Evolutionary conservation across 305 asterid genomes (phyloP).

Genomic region (Stenogyne calaminthoides): DNA sequence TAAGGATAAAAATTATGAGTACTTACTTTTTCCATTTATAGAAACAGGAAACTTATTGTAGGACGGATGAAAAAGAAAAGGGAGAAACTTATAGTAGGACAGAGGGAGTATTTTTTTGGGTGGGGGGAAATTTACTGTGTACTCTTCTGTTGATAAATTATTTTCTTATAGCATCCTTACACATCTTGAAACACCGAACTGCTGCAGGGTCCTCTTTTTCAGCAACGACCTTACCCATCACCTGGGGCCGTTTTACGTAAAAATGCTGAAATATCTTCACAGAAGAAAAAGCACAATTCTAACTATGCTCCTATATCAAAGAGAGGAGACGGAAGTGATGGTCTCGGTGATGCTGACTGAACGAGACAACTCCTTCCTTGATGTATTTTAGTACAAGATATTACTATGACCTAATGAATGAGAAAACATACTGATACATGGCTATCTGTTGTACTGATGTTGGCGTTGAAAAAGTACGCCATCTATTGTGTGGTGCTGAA

Average conservation of each 20-base stretch:
- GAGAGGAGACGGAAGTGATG: constrained; percentile 99
- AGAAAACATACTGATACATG: not conserved
- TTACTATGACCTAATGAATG: not conserved
- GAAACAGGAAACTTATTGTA: too few species aligned
- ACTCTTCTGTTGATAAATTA: not conserved
- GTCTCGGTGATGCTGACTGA: constrained; percentile 95
- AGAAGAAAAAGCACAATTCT: constrained; percentile 67
- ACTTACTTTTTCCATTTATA: too few species aligned
- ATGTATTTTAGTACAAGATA: not conserved
- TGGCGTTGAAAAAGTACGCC: not conserved
- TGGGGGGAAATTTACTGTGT: not conserved
- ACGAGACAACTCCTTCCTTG: not conserved
- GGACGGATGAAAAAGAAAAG: too few species aligned
- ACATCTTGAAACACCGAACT: constrained; percentile 27
- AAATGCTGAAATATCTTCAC: constrained; percentile 89
- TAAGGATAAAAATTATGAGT: too few species aligned
- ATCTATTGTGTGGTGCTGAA: not conserved
- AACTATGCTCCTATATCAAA: constrained; percentile 71
- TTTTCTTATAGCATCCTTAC: not conserved
- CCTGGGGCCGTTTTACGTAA: constrained; percentile 94
- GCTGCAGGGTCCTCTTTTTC: constrained; percentile 94
- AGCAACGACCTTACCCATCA: constrained; percentile 96
- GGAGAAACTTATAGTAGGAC: too few species aligned
- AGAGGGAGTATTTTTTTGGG: too few species aligned
- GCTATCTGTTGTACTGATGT: not conserved